Evolutionary conservation across 768 basidiomycete genomes (phyloP).

Genomic region (Boletus pseudo-olivaceus): DNA sequence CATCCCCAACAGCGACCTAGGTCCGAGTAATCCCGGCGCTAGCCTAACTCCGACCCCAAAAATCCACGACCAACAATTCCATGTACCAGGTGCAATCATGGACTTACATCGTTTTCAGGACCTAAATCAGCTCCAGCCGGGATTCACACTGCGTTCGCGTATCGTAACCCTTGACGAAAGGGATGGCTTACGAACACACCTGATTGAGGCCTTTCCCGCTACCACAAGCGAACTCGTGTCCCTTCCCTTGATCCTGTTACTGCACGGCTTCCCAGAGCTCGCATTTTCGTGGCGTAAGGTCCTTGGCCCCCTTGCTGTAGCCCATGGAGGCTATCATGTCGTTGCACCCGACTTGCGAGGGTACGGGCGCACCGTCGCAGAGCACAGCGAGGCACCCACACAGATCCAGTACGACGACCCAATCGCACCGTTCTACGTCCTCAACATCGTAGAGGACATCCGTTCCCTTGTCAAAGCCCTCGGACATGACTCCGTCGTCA

Average conservation of each 20-base stretch:
- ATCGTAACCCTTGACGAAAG: slow-evolving; percentile 44
- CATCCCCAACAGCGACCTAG: neutral
- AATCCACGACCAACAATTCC: neutral
- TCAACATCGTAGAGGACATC: slow-evolving; percentile 52
- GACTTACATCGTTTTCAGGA: slow-evolving; percentile 7
- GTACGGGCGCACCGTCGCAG: slow-evolving; percentile 42
- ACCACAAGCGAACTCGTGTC: slow-evolving; percentile 14
- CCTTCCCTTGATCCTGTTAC: slow-evolving; percentile 49
- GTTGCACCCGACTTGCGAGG: slow-evolving; percentile 63
- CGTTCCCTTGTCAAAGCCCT: slow-evolving; percentile 50
- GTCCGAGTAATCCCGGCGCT: neutral
- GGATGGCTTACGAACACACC: slow-evolving; percentile 38
- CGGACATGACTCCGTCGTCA: slow-evolving; percentile 42
- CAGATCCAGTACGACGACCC: slow-evolving; percentile 45
- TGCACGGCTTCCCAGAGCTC: slow-evolving; percentile 68
- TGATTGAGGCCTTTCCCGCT: slow-evolving; percentile 45
- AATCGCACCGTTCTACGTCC: slow-evolving; percentile 44
- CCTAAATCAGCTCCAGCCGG: slow-evolving; percentile 23
- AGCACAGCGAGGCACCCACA: slow-evolving; percentile 6
- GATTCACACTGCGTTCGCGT: slow-evolving; percentile 36
- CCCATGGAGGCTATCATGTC: slow-evolving; percentile 49
- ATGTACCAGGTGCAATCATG: slow-evolving; percentile 8
- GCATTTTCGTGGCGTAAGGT: slow-evolving; percentile 65
- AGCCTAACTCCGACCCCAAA: neutral
- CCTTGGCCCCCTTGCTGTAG: slow-evolving; percentile 44